These are phyloP conservation scores for Penicillium sp. DNA, from an alignment of 2,329 filamentous ascomycete species.

Conservation along the genomic window DNA sequence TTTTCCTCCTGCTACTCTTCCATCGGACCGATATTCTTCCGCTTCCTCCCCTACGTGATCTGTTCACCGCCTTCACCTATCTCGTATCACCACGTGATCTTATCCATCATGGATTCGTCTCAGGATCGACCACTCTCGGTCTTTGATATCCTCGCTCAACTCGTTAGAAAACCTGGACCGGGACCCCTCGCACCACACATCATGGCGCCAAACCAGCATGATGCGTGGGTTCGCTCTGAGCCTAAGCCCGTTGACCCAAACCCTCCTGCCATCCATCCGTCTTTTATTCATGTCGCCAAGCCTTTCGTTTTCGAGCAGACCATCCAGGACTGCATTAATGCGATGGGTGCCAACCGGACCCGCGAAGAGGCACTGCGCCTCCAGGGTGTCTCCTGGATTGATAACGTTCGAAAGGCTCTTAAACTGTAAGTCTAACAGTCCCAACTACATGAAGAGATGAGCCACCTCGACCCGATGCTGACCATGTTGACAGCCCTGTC, in stretches of 20 bases:
- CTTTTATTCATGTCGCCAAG: slow-evolving; percentile 64
- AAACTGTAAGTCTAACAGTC: slow-evolving; percentile 63
- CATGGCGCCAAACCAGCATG: slow-evolving; percentile 27
- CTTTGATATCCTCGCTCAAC: neutral
- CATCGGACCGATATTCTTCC: slow-evolving; percentile 10
- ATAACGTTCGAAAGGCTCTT: slow-evolving; percentile 75
- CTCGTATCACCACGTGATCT: slow-evolving; percentile 17
- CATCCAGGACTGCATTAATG: slow-evolving; percentile 70
- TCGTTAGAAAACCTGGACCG: neutral
- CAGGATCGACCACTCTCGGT: neutral
- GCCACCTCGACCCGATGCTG: neutral
- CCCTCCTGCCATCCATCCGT: slow-evolving; percentile 58
- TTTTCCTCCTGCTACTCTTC: too few relatives aligned
- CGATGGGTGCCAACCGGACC: slow-evolving; percentile 70
- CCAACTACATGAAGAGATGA: neutral
- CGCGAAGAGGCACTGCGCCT: slow-evolving; percentile 79
- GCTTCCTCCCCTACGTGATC: neutral
- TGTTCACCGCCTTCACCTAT: neutral
- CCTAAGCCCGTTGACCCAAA: slow-evolving; percentile 19
- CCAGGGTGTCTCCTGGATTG: slow-evolving; percentile 86
- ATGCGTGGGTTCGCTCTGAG: slow-evolving; percentile 16
- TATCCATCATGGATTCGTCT: neutral
- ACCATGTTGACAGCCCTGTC: slow-evolving; percentile 63
- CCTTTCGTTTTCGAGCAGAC: slow-evolving; percentile 83
- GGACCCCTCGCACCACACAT: neutral